Evolutionary conservation across 2,329 filamentous ascomycete genomes (phyloP), one percentile per base, ranked within the genome.

Genomic region (Bipolaris victoriae): DNA sequence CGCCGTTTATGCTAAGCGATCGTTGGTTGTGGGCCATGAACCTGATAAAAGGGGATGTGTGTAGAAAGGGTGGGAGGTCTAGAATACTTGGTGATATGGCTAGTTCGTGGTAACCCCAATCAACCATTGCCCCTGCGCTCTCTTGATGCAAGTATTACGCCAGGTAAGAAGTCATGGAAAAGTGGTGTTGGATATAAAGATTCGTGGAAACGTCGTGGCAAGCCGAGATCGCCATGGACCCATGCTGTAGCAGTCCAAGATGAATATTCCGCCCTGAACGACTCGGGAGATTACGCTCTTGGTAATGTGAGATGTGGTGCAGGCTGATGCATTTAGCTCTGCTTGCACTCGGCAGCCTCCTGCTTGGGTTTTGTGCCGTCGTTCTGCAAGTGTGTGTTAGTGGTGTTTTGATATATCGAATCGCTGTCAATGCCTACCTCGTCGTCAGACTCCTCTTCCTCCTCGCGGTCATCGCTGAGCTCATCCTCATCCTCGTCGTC

Each of bases 401-500:
- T 41, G 29, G 16, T 7, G 9, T 40, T 18, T 18, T 50, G 5
- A 6, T 29, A 33, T 7, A 11, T 2, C 3, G 6, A 47, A 22
- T 48, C 13, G 2, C 5, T 26, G 13, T 7, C 10, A 16, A 4
- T 49, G 49, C 69, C 53, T 69, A 78, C 77, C 65, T 78, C 76
- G 37, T 78, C 76, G 56, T 78, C 76, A 50, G 75, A 76, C 60
- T 78, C 76, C 43, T 78, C 76, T 55, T 97, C 92, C 57, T 96
- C 91, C 52, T 95, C 87, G 53, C 84, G 85, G 70, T 95, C 90
- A 60, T 93, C 90, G 71, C 89, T 91, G 57, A 90, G 83, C 64
- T 96, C 91, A 60, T 96, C 91, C 64, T 93, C 90, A 51, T 96
- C 93, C 57, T 97, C 93, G 50, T 97, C 94, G 16, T 96, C 92